Base-by-base conservation (phyloP, 495 filamentous ascomycete species). In the Talaromyces trachyspermus region DNA sequence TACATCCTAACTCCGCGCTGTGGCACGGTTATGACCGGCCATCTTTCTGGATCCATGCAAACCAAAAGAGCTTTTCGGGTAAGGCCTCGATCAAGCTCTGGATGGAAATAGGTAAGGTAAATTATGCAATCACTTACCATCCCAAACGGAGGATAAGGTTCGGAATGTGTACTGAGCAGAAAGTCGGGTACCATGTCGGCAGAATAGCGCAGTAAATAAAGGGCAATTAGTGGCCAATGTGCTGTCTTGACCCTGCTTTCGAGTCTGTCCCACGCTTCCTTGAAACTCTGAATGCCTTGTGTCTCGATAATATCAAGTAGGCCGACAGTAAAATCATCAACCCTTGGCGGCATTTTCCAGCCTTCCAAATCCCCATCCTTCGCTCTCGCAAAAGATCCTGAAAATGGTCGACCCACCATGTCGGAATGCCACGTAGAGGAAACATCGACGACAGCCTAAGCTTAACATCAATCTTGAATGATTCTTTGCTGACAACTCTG, bases 151-250 rank as follows among this genome's bases (percentile, higher is more conserved):
- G 75, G 70, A 46, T 55, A 63, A 1, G 57, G 46, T 14, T 57
- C 46, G 17, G 63, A 54, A 35, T 76, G 57, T 7, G 71, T 76
- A 12, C 70, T 74, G 30, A 68, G 50, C 5, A 86, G 54, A 41
- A 84, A 71, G 10, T 64, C 57, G 22, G 74, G 56, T 2, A 74
- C 57, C 24, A 56, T 49, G 15, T 62, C 51, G 0, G 72, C 74
- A 22, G 61, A 59, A 40, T 70, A 64, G n/a, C 66, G 53, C 20
- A 86, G 52, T 20, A 77, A 57, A 55, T 68, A 70, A 14, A 78
- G 59, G 43, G 83, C 76, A 19, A 80, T 47, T 2, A 65, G 52
- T 25, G 65, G 63, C 82, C 81, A 86, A 27, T 56, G 47, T 18
- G 9, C 30, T 25, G 60, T 50, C 29, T 71, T 75, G 12, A 30